Base-by-base conservation (phyloP, 2,329 filamentous ascomycete genomes). In the Fusarium haematococcum region DNA sequence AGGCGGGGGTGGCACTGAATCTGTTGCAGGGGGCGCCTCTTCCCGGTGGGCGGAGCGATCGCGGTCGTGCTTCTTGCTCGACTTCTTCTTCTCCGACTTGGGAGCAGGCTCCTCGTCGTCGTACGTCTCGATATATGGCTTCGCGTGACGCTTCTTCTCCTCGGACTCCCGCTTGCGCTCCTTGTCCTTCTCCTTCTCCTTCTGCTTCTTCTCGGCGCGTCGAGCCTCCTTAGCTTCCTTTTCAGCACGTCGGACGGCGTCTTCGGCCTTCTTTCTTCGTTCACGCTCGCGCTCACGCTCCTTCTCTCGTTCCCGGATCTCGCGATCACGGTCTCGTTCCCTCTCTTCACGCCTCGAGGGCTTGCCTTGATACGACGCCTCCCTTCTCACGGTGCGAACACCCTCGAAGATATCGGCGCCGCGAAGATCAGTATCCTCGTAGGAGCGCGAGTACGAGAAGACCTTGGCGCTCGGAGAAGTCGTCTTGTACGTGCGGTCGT, bases 301-400 rank as follows among this genome's bases (percentile, higher is more conserved):
- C 27, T 71, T 75, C 63, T 76, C 72, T 20, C 73, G 59, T 20
- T 76, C 74, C 5, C 69, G 68, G 69, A 74, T 27, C 66, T 77
- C 73, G 4, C 74, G 74, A 2, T 74, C 76, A 20, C 65, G 69
- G 23, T 73, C 82, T 5, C 76, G 77, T 18, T 83, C 80, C 43
- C 79, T 78, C 41, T 83, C 78, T 58, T 86, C 86, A 52, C 83
- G 84, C 70, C 84, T 86, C 4, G 84, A 83, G 4, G 85, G 78
- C 74, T 85, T 84, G 60, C 88, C 85, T 39, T 82, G 82, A 64
- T 88, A 88, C 65, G 85, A 87, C 2, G 85, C 78, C 6, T 87
- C 81, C 20, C 88, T 87, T 57, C 87, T 79, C 48, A 79, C 85
- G 7, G 86, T 70, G 45, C 74, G 71, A 7, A 67, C 65, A 27